A percentile compares a stretch with the other conserved stretches of the same genome.
Conservation (phyloP, 2,329 filamentous ascomycete species). For the Cylindrodendrum hubeiense region DNA sequence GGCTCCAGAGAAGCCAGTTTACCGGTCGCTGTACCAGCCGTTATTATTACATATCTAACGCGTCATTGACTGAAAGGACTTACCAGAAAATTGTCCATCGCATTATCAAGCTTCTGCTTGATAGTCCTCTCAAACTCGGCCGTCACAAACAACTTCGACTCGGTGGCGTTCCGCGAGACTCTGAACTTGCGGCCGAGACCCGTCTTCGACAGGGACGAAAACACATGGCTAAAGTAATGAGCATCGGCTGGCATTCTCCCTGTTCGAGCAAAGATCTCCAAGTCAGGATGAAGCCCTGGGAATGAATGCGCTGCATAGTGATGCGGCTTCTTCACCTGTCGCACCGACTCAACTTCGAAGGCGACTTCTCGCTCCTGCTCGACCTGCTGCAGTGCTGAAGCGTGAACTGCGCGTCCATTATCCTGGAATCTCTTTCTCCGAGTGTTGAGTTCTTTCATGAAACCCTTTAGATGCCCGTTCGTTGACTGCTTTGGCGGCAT, state of each 20-base stretch:
- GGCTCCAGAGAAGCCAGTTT: constrained; percentile 71
- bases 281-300: constrained; percentile 60
- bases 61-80: not conserved
- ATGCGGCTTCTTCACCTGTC: constrained; percentile 64
- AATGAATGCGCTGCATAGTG: constrained; percentile 57
- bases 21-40: constrained; percentile 55
- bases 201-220: constrained; percentile 48
- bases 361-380: constrained; percentile 70
- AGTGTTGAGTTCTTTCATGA: constrained; percentile 37
- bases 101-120: constrained; percentile 35
- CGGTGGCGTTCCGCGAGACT: constrained; percentile 32
- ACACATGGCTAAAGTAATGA: constrained; percentile 51
- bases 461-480: constrained; percentile 29
- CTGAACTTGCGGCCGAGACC: constrained; percentile 51
- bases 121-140: constrained; percentile 40
- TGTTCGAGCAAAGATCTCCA: constrained; percentile 60
- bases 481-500: constrained; percentile 21
- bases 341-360: constrained; percentile 67
- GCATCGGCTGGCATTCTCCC: constrained; percentile 56
- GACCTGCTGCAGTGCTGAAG: constrained; percentile 70
- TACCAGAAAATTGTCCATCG: constrained; percentile 41
- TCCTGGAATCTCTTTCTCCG: constrained; percentile 40
- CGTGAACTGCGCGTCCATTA: constrained; percentile 51
- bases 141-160: constrained; percentile 48
- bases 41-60: not conserved